These are phyloP conservation scores for Entomortierella chlamydospora DNA, from an alignment of 192 early-diverging fungal species.

Conservation along the genomic window DNA sequence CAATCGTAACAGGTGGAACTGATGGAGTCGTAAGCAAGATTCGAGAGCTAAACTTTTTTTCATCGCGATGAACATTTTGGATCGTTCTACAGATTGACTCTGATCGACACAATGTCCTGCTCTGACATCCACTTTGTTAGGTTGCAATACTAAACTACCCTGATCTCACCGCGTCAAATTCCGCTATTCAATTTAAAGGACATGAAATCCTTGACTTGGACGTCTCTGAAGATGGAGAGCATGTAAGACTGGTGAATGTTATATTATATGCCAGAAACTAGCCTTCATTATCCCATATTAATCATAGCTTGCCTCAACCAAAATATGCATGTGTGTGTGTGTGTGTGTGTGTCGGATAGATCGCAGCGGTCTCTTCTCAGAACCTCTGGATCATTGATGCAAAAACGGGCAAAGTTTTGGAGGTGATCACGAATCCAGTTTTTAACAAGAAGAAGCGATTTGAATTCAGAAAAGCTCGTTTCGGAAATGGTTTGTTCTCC, in stretches of 20 bases:
- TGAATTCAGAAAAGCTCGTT: constrained; percentile 66
- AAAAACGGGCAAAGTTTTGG: constrained; percentile 57
- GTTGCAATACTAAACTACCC: constrained; percentile 72
- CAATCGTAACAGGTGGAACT: constrained; percentile 74
- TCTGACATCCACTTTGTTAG: constrained; percentile 16
- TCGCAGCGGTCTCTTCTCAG: constrained; percentile 63
- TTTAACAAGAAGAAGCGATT: constrained; percentile 56
- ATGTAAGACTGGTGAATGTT: constrained; percentile 17
- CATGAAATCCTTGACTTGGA: constrained; percentile 76
- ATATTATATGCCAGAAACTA: background rate
- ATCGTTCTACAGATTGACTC: no score
- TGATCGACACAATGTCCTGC: no score
- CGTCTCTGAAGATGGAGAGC: constrained; percentile 63
- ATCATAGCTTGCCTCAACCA: background rate
- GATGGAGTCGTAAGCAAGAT: constrained; percentile 68
- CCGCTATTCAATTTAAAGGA: constrained; percentile 62
- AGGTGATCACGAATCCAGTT: constrained; percentile 56
- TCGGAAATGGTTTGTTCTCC: constrained; percentile 66
- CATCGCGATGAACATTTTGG: no score
- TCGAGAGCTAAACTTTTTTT: background rate
- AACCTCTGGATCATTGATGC: constrained; percentile 58
- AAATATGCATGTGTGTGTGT: background rate
- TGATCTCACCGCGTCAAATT: constrained; percentile 61
- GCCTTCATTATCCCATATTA: background rate
- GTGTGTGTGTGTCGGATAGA: no score